Conservation (phyloP, 192 early-diverging fungal genomes). For the Umbelopsis sp. region DNA sequence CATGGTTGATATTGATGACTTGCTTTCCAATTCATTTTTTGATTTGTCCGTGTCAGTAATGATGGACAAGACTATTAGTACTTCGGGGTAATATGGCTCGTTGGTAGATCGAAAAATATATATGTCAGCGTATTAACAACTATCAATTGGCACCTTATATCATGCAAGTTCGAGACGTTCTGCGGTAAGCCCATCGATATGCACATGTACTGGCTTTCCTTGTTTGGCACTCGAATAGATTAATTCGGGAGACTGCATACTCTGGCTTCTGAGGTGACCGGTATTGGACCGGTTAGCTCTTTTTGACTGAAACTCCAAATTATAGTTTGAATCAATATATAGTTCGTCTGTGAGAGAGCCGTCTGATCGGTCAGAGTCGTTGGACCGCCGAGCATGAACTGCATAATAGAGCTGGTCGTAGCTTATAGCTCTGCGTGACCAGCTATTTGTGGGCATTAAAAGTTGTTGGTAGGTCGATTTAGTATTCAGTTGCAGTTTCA, state of each 20-base stretch:
- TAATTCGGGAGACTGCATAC: background rate
- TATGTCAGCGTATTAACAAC: background rate
- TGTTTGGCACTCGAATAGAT: background rate
- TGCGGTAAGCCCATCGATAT: background rate
- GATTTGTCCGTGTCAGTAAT: no score
- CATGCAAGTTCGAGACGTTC: background rate
- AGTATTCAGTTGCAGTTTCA: background rate
- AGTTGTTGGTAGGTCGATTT: background rate
- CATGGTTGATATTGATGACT: no score
- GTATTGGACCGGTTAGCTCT: background rate
- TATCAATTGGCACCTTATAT: background rate
- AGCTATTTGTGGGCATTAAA: background rate
- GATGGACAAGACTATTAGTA: no score
- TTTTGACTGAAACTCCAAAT: background rate
- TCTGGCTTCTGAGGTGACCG: background rate
- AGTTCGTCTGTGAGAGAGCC: background rate
- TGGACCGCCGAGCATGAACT: background rate
- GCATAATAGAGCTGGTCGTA: constrained; percentile 8
- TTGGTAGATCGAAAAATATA: no score
- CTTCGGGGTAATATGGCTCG: no score
- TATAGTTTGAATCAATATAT: background rate
- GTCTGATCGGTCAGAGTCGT: background rate
- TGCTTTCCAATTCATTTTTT: no score
- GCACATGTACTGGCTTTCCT: constrained; percentile 7
- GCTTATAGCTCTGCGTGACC: constrained; percentile 9